Evolutionary conservation across 306 rosid genomes (phyloP), one percentile per base, ranked within the genome.

Genomic region (Vigna angularis): DNA sequence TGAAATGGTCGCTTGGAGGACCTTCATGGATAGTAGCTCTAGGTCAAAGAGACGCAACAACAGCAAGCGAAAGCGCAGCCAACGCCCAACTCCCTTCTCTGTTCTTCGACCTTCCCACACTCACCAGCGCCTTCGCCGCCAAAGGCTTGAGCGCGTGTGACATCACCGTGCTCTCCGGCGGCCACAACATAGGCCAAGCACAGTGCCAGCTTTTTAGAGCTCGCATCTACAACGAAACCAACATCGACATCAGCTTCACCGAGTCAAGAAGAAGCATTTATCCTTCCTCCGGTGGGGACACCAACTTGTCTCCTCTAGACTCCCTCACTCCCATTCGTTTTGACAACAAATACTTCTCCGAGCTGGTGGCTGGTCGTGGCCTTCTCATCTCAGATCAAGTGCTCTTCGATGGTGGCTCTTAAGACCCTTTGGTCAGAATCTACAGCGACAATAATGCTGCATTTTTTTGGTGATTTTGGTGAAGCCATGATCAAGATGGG

Each of bases 381-480:
- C 87, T 95, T 17, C 87, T 94, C 15, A 89, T 81, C 30, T 92
- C 98, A 0, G 98, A 95, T 40, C 98, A 92, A 84, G 87, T 62
- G 79, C 87, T 95, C 34, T 91, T 91, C 85, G 75, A 78, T 59
- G 70, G 70, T 15, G 95, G 87, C 0, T 77, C 90, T 48, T 95
- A 89, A 36, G 95, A 88, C 70, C 77, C 84, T 4, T 66, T 89
- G 89, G 98, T 92, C 14, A 79, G 65, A 66, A 73, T 76, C 20
- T 92, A 92, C 6, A 86, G 89, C 42, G 34, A 1, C 4, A 85
- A 66, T 24, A 17, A 36, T 8, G 63, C 6, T n/a, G 30, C 51
- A 1, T 92, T 92, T 40, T 40, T 61, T 15, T 7, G 70, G 17
- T 4, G 97, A 92, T 64, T 95, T 95, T 78, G 87, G 90, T 51